These are phyloP conservation scores for Ganoderma meredithae DNA, from an alignment of 1,284 basidiomycete species.

Conservation along the genomic window DNA sequence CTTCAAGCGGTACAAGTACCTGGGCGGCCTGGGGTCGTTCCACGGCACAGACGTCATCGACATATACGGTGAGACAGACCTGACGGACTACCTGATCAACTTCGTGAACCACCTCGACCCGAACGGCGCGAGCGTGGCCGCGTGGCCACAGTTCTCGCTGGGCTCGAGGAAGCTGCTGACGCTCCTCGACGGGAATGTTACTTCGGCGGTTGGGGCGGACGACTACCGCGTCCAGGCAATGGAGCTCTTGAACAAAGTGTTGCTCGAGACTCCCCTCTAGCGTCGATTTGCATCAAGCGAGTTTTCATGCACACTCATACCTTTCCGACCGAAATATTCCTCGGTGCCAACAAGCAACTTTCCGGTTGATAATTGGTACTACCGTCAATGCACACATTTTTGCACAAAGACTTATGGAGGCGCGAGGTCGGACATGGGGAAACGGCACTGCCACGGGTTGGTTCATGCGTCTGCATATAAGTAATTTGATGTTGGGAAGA, in stretches of 20 bases:
- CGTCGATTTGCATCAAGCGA: too few relatives aligned
- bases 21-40: neutral
- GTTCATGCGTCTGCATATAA: too few relatives aligned
- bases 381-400: too few relatives aligned
- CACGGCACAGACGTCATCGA: conserved; percentile 30
- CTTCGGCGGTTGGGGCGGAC: neutral
- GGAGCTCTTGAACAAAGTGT: neutral
- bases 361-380: too few relatives aligned
- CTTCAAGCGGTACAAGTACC: neutral
- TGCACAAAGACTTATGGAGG: too few relatives aligned
- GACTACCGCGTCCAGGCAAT: conserved; percentile 4
- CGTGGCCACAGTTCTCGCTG: conserved; percentile 56
- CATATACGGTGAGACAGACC: conserved; percentile 26
- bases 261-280: conserved; percentile 1
- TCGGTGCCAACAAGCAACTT: too few relatives aligned
- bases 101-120: conserved; percentile 28
- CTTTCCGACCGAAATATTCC: neutral
- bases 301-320: neutral
- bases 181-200: neutral
- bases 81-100: conserved; percentile 32
- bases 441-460: too few relatives aligned
- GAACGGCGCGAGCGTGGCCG: conserved; percentile 46
- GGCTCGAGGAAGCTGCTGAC: neutral
- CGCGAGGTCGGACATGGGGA: too few relatives aligned
- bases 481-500: too few relatives aligned